phyloP scores from a whole-genome alignment of 2,329 filamentous ascomycete genomes.

The Aspergillus terreus region DNA sequence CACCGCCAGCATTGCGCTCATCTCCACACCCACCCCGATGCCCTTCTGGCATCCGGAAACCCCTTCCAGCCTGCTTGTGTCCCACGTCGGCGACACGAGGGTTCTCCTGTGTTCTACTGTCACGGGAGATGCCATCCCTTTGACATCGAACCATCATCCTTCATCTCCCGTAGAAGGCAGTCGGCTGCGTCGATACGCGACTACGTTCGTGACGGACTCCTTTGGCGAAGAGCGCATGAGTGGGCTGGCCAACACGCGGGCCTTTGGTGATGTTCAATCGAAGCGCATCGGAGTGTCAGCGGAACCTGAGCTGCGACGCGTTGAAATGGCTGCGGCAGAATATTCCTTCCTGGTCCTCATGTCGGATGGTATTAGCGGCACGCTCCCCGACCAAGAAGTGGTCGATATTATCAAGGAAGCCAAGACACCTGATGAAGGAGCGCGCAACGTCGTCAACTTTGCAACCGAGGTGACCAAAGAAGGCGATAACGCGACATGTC shows the following conservation, averaged over 20 bases:
- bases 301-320: conserved; percentile 79
- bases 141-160: conserved; percentile 91
- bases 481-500: conserved; percentile 61
- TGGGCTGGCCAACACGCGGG: conserved; percentile 86
- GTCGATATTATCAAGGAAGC: conserved; percentile 95
- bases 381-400: conserved; percentile 86
- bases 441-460: conserved; percentile 74
- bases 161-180: conserved; percentile 79
- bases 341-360: conserved; percentile 87
- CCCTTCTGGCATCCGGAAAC: conserved; percentile 94
- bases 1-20: conserved; percentile 82
- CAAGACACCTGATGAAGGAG: conserved; percentile 80
- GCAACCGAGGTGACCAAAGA: conserved; percentile 75
- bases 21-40: conserved; percentile 84
- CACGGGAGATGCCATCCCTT: conserved; percentile 72
- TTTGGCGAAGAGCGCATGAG: conserved; percentile 96
- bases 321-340: conserved; percentile 77
- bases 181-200: conserved; percentile 78
- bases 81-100: conserved; percentile 90
- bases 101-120: conserved; percentile 84
- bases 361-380: conserved; percentile 83
- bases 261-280: conserved; percentile 87
- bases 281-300: conserved; percentile 93
- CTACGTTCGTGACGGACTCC: conserved; percentile 86
- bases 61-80: conserved; percentile 76